Conservation (phyloP, 177 flowering plant species). For the Vitis hybrid region DNA sequence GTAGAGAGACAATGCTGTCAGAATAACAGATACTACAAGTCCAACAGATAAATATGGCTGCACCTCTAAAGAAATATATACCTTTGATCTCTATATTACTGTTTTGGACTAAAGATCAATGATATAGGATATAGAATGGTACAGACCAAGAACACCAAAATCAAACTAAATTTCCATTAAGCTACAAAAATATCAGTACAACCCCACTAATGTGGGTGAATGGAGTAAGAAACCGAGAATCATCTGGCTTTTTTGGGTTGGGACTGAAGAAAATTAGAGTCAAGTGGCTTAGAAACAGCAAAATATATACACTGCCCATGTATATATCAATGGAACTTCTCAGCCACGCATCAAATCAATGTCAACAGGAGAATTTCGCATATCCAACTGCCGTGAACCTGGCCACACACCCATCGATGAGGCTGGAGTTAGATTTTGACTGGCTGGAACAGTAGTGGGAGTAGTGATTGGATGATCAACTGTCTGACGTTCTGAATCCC, state of each 20-base stretch:
- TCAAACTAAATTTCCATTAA: conserved; percentile 9
- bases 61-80: no score
- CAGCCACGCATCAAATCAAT: conserved; percentile 82
- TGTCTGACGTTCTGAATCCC: conserved; percentile 25
- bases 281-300: conserved; percentile 14
- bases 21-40: no score
- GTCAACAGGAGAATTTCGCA: conserved; percentile 57
- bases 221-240: conserved; percentile 10
- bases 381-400: conserved; percentile 51
- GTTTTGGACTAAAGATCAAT: no score
- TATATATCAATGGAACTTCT: conserved; percentile 11
- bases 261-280: conserved; percentile 5
- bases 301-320: conserved; percentile 27
- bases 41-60: no score
- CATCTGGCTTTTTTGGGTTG: conserved; percentile 10
- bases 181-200: conserved; percentile 21
- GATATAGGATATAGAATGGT: background rate
- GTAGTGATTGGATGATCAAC: conserved; percentile 35
- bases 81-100: no score
- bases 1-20: no score
- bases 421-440: conserved; percentile 36
- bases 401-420: conserved; percentile 53
- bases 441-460: conserved; percentile 29
- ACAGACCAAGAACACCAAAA: conserved; percentile 8
- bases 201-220: conserved; percentile 13